These are phyloP conservation scores for Protostelium mycophagum DNA, from an alignment of 78 protist species.

Conservation along the genomic window DNA sequence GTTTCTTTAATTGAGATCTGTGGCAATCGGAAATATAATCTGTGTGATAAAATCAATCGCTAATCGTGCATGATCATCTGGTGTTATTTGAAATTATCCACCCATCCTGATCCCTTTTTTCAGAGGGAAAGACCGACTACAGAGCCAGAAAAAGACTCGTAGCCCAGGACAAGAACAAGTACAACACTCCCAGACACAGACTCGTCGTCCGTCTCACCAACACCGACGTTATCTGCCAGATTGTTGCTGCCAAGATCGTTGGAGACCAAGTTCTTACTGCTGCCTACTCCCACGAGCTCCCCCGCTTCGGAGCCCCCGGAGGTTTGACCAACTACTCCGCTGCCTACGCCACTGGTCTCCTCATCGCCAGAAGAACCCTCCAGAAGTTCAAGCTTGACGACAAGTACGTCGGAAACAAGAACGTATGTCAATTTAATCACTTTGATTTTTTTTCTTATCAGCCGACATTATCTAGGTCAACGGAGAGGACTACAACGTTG, in stretches of 20 bases:
- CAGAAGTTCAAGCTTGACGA: conserved; percentile 81
- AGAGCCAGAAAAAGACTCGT: conserved; percentile 88
- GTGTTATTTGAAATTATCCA: background rate
- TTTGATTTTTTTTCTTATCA: conserved; percentile 3
- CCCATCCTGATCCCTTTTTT: background rate
- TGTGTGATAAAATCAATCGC: background rate
- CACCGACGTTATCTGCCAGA: conserved; percentile 90
- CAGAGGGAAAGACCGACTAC: conserved; percentile 98
- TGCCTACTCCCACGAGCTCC: conserved; percentile 95
- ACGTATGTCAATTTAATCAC: no score
- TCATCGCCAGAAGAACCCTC: conserved; percentile 95
- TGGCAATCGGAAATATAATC: no score
- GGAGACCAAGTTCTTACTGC: conserved; percentile 88
- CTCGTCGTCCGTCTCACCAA: conserved; percentile 95
- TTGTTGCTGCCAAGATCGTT: conserved; percentile 83
- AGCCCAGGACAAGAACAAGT: conserved; percentile 95
- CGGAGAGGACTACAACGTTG: conserved; percentile 71
- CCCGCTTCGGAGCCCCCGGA: conserved; percentile 84
- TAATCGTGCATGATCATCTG: background rate
- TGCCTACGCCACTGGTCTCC: conserved; percentile 96
- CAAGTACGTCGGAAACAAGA: conserved; percentile 77
- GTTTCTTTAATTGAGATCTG: background rate
- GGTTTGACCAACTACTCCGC: conserved; percentile 98
- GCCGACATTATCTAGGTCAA: no score
- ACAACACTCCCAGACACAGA: conserved; percentile 96